These are phyloP conservation scores for Ganoderma resinaceum DNA, from an alignment of 1,284 basidiomycete species.

Conservation along the genomic window DNA sequence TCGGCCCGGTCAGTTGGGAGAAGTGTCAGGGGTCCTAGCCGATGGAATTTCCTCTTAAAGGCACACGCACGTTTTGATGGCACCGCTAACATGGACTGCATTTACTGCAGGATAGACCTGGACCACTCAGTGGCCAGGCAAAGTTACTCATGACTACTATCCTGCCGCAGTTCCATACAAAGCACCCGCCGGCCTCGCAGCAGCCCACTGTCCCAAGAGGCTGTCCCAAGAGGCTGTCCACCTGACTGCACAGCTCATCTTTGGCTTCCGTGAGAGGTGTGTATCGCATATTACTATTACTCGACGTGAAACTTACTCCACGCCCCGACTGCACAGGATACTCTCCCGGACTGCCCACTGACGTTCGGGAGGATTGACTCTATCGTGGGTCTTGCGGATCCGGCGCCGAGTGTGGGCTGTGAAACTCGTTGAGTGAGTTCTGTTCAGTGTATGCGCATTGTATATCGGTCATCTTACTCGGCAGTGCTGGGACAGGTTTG, in stretches of 20 bases:
- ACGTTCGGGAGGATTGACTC: conserved; percentile 34
- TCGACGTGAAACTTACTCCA: not conserved
- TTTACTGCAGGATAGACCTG: too few species aligned
- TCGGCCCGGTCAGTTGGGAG: too few species aligned
- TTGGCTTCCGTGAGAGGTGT: not conserved
- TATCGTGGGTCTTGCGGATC: conserved; percentile 29
- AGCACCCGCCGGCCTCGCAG: not conserved
- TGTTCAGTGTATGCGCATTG: not conserved
- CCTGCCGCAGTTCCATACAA: too few species aligned
- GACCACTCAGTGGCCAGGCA: too few species aligned
- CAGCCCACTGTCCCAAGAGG: not conserved
- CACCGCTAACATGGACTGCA: too few species aligned
- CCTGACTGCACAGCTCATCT: not conserved
- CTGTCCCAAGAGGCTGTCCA: not conserved
- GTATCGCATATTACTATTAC: too few species aligned
- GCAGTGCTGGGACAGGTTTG: not conserved
- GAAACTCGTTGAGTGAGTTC: not conserved
- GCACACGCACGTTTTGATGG: too few species aligned
- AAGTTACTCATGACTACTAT: too few species aligned
- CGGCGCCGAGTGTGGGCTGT: conserved; percentile 30
- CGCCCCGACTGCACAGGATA: not conserved
- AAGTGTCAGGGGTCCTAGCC: too few species aligned
- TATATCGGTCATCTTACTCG: not conserved
- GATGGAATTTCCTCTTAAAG: too few species aligned
- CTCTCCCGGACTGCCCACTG: not conserved